Base-by-base conservation (phyloP, 2,329 filamentous ascomycete genomes). In the Talaromyces sp. region DNA sequence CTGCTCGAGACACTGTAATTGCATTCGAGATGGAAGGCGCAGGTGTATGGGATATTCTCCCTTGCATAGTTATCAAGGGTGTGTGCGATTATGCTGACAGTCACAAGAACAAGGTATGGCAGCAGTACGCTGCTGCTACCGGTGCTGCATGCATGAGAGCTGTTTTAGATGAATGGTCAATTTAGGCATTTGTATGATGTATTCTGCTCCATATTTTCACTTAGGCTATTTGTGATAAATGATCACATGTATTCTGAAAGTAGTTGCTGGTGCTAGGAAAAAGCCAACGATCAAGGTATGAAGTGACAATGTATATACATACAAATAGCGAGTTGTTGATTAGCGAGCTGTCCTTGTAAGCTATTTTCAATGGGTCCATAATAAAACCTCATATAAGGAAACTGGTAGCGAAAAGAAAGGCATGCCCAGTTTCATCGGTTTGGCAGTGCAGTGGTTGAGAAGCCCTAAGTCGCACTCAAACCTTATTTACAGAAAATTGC, bases 81-180 rank as follows among this genome's bases (percentile, higher is more conserved):
- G 65, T 64, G 31, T 58, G 58, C 31, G 61, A 63, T 51, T 64
- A 63, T 54, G 57, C 63, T 5, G 66, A 68, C 37, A 63, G 66
- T 1, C 67, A 70, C 56, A 71, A 69, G 58, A 67, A 67, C 53
- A 62, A 69, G 4, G 37, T 52, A 1, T 71, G 68, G 68, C 68
- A 69, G 21, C 45, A 56, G 1, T 70, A 68, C 58, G 69, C 69
- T n/a, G 67, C 66, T 4, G 63, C 63, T 40, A 53, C 62, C 2
- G 67, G 66, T 17, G 66, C 67, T 3, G 64, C 64, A 1, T 66
- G 62, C 31, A 63, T 63, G 1, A 68, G 63, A 51, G 61, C 64
- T 15, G 19, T 64, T 15, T 41, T 65, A n/a, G 36, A 53, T 10
- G 19, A 10, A 41, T 41, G 39, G 39, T 7, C 25, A 28, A 28